A percentile compares a stretch with the other conserved stretches of the same genome.
Conservation (phyloP, 768 basidiomycete species). For the Boletus tomentosulus region DNA sequence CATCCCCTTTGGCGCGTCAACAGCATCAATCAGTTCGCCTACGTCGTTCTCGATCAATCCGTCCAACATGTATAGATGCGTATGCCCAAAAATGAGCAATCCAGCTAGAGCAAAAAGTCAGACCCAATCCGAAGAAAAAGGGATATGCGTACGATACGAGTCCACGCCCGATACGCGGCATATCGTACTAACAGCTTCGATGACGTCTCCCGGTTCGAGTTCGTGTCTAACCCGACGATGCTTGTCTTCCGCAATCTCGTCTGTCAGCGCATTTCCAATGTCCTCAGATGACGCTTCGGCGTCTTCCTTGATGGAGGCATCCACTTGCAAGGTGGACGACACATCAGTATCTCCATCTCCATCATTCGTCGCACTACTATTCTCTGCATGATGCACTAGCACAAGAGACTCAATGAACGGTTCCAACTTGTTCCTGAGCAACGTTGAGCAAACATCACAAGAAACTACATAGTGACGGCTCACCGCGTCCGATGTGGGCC, state of each 20-base stretch:
- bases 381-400: slow-evolving; percentile 28
- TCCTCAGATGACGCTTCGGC: slow-evolving; percentile 11
- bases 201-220: slow-evolving; percentile 83
- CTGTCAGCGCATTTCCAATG: slow-evolving; percentile 48
- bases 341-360: slow-evolving; percentile 40
- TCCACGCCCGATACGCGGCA: slow-evolving; percentile 88
- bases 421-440: slow-evolving; percentile 70
- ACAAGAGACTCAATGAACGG: slow-evolving; percentile 44
- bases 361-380: slow-evolving; percentile 34
- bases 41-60: slow-evolving; percentile 83
- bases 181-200: slow-evolving; percentile 83
- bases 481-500: slow-evolving; percentile 85
- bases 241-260: slow-evolving; percentile 85
- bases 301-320: slow-evolving; percentile 14
- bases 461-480: slow-evolving; percentile 5
- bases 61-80: slow-evolving; percentile 87
- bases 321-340: slow-evolving; percentile 39
- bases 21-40: slow-evolving; percentile 85
- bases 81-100: slow-evolving; percentile 79
- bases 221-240: slow-evolving; percentile 83
- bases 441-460: neutral
- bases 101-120: slow-evolving; percentile 48
- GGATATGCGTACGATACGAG: slow-evolving; percentile 67
- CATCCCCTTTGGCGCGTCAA: slow-evolving; percentile 76
- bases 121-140: neutral